Conservation (phyloP, 768 basidiomycete species). For the Lentinula lateritia region DNA sequence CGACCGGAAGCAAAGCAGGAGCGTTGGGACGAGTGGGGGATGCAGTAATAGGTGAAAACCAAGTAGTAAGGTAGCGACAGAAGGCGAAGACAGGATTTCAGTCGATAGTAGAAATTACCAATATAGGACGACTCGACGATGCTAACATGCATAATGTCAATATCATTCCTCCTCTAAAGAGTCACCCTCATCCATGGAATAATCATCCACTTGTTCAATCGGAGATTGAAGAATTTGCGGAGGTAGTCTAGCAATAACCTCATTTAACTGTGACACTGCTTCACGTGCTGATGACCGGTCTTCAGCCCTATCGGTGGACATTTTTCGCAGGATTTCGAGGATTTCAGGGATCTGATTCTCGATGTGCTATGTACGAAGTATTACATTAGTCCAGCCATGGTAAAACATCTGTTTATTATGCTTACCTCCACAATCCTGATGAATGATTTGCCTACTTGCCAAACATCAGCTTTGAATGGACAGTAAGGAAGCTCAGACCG, state of each 20-base stretch:
- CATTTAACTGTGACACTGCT: not conserved
- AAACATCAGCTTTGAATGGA: slow-evolving; percentile 9
- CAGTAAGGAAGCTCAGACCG: not conserved
- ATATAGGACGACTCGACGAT: too few species aligned
- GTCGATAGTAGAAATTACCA: too few species aligned
- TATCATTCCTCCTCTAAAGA: too few species aligned
- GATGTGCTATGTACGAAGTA: not conserved
- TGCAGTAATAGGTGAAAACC: too few species aligned
- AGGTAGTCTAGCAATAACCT: not conserved
- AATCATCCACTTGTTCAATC: not conserved
- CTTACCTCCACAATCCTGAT: not conserved
- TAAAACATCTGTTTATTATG: too few species aligned
- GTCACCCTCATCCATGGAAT: too few species aligned
- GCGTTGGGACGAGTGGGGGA: too few species aligned
- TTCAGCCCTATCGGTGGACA: not conserved
- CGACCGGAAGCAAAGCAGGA: too few species aligned
- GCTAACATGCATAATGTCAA: too few species aligned
- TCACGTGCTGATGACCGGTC: not conserved
- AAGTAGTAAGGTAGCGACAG: too few species aligned
- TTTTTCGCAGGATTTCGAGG: not conserved
- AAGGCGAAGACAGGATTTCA: too few species aligned
- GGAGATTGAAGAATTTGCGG: not conserved
- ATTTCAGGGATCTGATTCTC: not conserved
- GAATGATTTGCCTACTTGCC: slow-evolving; percentile 7
- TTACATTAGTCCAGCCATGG: too few species aligned